These are phyloP conservation scores for Candida quercuum DNA, from an alignment of 805 yeast genomes.

Conservation along the genomic window DNA sequence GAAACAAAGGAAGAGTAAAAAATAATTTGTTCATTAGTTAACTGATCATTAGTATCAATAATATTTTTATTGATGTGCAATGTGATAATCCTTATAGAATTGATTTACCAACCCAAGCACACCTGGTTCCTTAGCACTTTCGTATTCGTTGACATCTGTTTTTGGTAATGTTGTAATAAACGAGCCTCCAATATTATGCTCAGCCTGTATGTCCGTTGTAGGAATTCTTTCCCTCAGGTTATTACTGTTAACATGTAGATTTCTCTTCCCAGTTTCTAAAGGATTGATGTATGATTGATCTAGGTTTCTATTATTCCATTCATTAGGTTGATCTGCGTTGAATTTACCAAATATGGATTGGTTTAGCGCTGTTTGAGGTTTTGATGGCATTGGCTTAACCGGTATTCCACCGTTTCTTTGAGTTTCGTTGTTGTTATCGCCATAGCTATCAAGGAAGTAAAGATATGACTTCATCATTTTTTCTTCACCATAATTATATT, in stretches of 20 bases:
- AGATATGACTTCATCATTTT: slow-evolving; percentile 91
- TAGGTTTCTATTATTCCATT: background rate
- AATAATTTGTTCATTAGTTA: slow-evolving; percentile 12
- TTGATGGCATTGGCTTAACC: background rate
- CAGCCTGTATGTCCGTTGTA: too few relatives aligned
- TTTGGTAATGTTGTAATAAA: slow-evolving; percentile 33
- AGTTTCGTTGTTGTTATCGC: slow-evolving; percentile 31
- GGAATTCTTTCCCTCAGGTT: too few relatives aligned
- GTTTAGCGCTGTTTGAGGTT: slow-evolving; percentile 3
- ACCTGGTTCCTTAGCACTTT: slow-evolving; percentile 35
- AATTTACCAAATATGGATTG: slow-evolving; percentile 1
- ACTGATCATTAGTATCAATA: background rate
- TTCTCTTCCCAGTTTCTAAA: too few relatives aligned
- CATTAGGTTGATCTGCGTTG: too few relatives aligned
- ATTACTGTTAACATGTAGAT: too few relatives aligned
- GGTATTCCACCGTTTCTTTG: slow-evolving; percentile 18
- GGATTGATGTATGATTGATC: too few relatives aligned
- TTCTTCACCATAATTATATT: slow-evolving; percentile 50
- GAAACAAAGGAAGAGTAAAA: slow-evolving; percentile 51
- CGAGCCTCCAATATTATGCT: slow-evolving; percentile 35
- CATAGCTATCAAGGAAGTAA: slow-evolving; percentile 83
- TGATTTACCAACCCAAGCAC: slow-evolving; percentile 80
- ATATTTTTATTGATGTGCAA: slow-evolving; percentile 7
- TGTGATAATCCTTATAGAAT: slow-evolving; percentile 50
- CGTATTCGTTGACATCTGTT: slow-evolving; percentile 27